A percentile compares a stretch with the other conserved stretches of the same genome.
Evolutionary conservation across 192 early-diverging fungal species (phyloP).

Genomic region (Backusella psychrophila): DNA sequence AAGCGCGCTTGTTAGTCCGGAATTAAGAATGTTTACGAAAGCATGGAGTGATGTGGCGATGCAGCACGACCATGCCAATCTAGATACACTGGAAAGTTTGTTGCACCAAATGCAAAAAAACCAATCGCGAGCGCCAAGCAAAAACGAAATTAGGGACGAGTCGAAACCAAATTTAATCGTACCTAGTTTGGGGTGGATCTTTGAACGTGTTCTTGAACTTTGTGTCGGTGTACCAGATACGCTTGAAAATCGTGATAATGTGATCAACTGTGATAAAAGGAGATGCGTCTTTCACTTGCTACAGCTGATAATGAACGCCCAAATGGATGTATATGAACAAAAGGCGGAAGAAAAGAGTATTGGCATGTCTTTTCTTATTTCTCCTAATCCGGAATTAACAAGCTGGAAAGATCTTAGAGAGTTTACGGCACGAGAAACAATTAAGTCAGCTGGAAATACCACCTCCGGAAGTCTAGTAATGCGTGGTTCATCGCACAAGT

Average conservation of each 20-base stretch:
- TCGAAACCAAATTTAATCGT: constrained; percentile 42
- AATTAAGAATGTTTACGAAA: constrained; percentile 59
- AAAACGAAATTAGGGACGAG: not conserved
- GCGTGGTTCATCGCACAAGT: constrained; percentile 11
- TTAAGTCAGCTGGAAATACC: not conserved
- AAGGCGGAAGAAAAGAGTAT: not conserved
- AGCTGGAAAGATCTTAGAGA: constrained; percentile 43
- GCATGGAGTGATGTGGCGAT: constrained; percentile 62
- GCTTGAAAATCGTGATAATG: constrained; percentile 48
- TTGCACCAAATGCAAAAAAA: constrained; percentile 15
- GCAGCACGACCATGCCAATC: constrained; percentile 44
- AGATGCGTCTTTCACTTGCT: constrained; percentile 61
- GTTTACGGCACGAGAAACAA: constrained; percentile 35
- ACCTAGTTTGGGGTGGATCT: constrained; percentile 70
- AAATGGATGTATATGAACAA: constrained; percentile 19
- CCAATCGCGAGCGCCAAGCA: not conserved
- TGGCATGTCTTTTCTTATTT: constrained; percentile 20
- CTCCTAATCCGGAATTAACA: constrained; percentile 15
- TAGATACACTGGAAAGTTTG: constrained; percentile 56
- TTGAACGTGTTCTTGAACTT: constrained; percentile 68
- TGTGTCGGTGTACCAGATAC: constrained; percentile 64
- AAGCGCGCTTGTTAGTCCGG: constrained; percentile 69
- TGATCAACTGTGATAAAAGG: constrained; percentile 69
- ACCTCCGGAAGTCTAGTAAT: not conserved
- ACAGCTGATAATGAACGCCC: constrained; percentile 33